phyloP scores from a whole-genome alignment of 2,329 filamentous ascomycete genomes.

The Aspergillus ibericus region DNA sequence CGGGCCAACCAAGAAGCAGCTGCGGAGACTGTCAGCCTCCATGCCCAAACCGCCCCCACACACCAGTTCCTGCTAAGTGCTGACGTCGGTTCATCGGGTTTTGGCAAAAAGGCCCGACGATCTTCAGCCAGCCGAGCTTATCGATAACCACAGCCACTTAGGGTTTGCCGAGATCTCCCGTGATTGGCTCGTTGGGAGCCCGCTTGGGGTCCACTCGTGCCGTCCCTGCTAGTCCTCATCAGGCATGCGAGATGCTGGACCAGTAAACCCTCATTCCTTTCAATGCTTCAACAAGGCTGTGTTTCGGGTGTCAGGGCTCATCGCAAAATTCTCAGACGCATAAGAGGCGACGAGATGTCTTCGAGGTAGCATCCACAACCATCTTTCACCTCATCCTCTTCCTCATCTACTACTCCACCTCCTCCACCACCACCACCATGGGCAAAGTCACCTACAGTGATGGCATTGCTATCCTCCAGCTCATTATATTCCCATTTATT shows the following conservation, averaged over 20 bases:
- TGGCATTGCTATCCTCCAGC: constrained; percentile 33
- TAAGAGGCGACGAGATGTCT: background rate
- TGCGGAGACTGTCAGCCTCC: background rate
- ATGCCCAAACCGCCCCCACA: background rate
- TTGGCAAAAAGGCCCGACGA: background rate
- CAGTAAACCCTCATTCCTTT: background rate
- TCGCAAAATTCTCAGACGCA: background rate
- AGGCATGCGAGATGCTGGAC: constrained; percentile 11
- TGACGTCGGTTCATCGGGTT: background rate
- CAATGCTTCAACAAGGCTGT: constrained; percentile 1
- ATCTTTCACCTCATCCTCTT: background rate
- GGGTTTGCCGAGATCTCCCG: background rate
- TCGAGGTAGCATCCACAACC: background rate
- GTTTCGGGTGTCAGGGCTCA: background rate
- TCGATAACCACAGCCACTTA: background rate
- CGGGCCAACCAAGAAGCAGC: background rate
- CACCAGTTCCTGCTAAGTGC: background rate
- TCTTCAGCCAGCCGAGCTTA: background rate
- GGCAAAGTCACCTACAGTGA: constrained; percentile 25
- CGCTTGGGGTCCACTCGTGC: background rate
- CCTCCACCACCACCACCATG: constrained; percentile 13
- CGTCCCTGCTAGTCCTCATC: constrained; percentile 2
- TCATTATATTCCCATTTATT: constrained; percentile 28
- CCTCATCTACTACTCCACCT: background rate
- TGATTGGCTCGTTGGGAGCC: background rate